Evolutionary conservation across 805 yeast species (phyloP).

Genomic region (Zygotorulaspora sp.): DNA sequence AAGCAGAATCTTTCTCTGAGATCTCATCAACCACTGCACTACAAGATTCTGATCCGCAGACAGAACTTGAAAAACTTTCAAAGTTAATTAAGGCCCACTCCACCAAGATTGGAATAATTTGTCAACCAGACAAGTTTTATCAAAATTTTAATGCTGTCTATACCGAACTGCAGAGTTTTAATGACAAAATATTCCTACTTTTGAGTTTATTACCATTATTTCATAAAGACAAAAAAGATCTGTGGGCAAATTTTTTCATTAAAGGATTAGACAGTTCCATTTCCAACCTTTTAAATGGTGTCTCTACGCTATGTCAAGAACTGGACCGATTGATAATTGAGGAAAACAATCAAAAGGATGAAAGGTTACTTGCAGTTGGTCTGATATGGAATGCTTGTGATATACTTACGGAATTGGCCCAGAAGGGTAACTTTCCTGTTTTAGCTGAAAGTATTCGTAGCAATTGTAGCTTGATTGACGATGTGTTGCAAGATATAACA

Average conservation of each 20-base stretch:
- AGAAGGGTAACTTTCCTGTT: constrained; percentile 51
- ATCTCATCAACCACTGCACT: constrained; percentile 26
- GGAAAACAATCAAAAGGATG: constrained; percentile 27
- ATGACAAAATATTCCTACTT: constrained; percentile 25
- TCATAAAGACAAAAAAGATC: constrained; percentile 19
- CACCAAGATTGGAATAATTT: constrained; percentile 52
- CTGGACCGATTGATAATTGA: constrained; percentile 16
- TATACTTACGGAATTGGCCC: constrained; percentile 38
- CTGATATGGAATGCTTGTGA: constrained; percentile 70
- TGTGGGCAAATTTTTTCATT: constrained; percentile 23
- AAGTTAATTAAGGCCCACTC: constrained; percentile 66
- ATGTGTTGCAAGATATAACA: constrained; percentile 60
- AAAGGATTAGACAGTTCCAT: constrained; percentile 20
- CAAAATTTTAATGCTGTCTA: constrained; percentile 24
- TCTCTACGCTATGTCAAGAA: constrained; percentile 21
- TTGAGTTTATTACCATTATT: constrained; percentile 31
- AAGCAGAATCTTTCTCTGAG: constrained; percentile 16
- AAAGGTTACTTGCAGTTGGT: constrained; percentile 57
- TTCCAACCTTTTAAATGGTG: constrained; percentile 24
- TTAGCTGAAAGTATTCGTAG: constrained; percentile 42
- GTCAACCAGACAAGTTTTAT: constrained; percentile 25
- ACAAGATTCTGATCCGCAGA: constrained; percentile 26
- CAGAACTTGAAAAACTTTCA: constrained; percentile 55
- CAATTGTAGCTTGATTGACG: constrained; percentile 44
- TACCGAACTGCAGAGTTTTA: constrained; percentile 29